phyloP scores from a whole-genome alignment of 1,139 yeast genomes.

The Geotrichum candidum region DNA sequence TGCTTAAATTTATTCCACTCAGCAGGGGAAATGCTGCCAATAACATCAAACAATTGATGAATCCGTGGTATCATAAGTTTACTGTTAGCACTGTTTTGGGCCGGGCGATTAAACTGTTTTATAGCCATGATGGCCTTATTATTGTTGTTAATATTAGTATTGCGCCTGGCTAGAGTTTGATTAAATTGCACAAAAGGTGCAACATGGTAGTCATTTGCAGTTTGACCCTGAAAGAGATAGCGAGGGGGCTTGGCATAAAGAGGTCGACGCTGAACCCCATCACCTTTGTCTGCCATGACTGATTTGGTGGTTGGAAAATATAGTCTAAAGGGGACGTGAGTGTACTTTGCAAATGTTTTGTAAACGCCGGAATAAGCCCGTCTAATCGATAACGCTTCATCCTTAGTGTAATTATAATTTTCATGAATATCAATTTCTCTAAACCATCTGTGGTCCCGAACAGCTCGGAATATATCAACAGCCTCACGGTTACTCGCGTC shows the following conservation, averaged over 20 bases:
- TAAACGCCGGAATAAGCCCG: constrained; percentile 6
- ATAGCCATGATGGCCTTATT: neutral
- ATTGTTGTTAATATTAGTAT: neutral
- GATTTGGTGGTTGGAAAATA: constrained; percentile 8
- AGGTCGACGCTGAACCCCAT: constrained; percentile 16
- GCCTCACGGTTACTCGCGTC: constrained; percentile 15
- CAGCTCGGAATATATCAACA: constrained; percentile 9
- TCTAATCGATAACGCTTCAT: constrained; percentile 7
- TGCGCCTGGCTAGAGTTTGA: neutral
- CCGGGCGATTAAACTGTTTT: neutral
- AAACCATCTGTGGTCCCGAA: constrained; percentile 16
- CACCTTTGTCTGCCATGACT: constrained; percentile 13
- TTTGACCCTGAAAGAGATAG: constrained; percentile 11
- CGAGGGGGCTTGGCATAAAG: constrained; percentile 6
- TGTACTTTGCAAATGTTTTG: constrained; percentile 1
- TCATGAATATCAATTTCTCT: constrained; percentile 19
- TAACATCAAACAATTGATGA: neutral
- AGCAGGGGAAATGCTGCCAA: neutral
- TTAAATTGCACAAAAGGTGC: constrained; percentile 4
- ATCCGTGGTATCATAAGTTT: neutral
- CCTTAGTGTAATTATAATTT: constrained; percentile 16
- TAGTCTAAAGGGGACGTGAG: constrained; percentile 3
- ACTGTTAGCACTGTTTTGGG: neutral
- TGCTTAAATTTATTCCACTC: neutral
- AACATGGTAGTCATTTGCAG: constrained; percentile 7